Conservation (phyloP, 2,329 filamentous ascomycete genomes). For the Ramularia collo-cygni region DNA sequence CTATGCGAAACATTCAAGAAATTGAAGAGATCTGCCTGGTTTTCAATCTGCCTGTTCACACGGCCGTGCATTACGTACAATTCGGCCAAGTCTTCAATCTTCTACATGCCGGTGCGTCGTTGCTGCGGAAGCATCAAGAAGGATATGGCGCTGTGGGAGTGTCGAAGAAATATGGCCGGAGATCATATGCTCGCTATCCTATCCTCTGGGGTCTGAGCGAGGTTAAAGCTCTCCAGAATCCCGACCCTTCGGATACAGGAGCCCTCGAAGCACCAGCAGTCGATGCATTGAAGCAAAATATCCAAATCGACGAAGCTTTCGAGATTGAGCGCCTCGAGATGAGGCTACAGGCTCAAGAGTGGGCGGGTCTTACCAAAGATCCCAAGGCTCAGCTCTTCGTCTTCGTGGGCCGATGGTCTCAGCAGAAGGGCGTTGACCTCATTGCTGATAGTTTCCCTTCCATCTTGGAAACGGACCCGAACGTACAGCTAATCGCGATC, state of each 20-base stretch:
- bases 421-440: conserved; percentile 60
- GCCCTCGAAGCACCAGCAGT: conserved; percentile 47
- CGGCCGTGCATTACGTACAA: conserved; percentile 56
- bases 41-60: conserved; percentile 52
- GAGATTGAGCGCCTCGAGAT: conserved; percentile 47
- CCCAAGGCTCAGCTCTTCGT: conserved; percentile 57
- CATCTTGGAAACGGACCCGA: conserved; percentile 51
- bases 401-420: conserved; percentile 60
- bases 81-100: conserved; percentile 63
- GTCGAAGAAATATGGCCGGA: conserved; percentile 59
- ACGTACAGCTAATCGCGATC: conserved; percentile 55
- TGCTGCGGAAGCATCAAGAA: conserved; percentile 57
- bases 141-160: conserved; percentile 61
- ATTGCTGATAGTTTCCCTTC: conserved; percentile 60
- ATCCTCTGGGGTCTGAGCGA: conserved; percentile 58
- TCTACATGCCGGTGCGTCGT: conserved; percentile 56
- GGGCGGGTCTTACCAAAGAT: conserved; percentile 55
- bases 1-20: conserved; percentile 55
- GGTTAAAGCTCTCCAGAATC: conserved; percentile 57
- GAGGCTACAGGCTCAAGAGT: conserved; percentile 57
- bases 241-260: conserved; percentile 56
- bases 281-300: conserved; percentile 32
- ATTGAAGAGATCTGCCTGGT: conserved; percentile 55
- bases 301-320: conserved; percentile 46
- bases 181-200: conserved; percentile 57